phyloP scores from a whole-genome alignment of 768 basidiomycete species.

The Hebeloma cylindrosporum region DNA sequence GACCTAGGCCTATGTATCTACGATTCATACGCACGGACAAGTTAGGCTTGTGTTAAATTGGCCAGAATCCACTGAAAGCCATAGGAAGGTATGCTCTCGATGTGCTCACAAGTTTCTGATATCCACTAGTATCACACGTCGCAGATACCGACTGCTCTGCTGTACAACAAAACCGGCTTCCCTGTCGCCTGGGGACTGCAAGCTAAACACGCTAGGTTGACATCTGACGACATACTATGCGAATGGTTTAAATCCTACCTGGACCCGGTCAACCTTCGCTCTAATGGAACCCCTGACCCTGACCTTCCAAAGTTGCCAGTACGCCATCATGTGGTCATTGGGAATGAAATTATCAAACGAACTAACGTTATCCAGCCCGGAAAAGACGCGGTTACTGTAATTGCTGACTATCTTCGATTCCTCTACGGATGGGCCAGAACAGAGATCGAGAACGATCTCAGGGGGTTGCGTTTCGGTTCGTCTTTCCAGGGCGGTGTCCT shows the following conservation, averaged over 20 bases:
- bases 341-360: background rate
- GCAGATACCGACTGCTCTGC: background rate
- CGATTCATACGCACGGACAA: slow-evolving; percentile 1
- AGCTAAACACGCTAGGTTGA: background rate
- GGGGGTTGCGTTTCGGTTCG: background rate
- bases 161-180: background rate
- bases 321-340: too few relatives aligned
- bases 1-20: slow-evolving; percentile 1
- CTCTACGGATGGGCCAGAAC: background rate
- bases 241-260: background rate
- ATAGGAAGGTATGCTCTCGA: background rate
- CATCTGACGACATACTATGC: too few relatives aligned
- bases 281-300: background rate
- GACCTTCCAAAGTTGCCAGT: background rate
- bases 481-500: background rate
- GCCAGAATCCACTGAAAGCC: background rate
- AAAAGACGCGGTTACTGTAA: too few relatives aligned
- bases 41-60: background rate
- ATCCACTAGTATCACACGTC: too few relatives aligned
- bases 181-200: background rate
- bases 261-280: background rate
- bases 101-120: background rate
- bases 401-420: background rate
- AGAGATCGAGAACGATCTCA: background rate
- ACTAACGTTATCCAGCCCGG: background rate